Evolutionary conservation across 306 rosid genomes (phyloP).

Genomic region (Oemleria cerasiformis): DNA sequence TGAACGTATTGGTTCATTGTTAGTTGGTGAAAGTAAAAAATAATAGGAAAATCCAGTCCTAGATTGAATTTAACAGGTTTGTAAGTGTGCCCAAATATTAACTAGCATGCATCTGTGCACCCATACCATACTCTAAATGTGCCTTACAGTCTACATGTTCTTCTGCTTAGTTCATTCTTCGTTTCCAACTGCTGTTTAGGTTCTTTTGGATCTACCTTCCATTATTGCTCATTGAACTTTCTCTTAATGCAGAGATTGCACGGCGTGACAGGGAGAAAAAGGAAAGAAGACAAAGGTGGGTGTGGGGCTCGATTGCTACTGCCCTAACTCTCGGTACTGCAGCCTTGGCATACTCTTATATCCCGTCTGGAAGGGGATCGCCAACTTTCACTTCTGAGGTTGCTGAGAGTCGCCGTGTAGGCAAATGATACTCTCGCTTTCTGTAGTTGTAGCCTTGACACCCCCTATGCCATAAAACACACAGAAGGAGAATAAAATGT

Average conservation of each 20-base stretch:
- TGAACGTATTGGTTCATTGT: not conserved
- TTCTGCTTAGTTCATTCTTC: too few species aligned
- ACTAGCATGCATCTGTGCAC: not conserved
- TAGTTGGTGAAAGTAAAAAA: not conserved
- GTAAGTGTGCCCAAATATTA: not conserved
- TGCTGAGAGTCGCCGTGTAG: conserved; percentile 40
- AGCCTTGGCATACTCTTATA: conserved; percentile 73
- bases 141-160: too few species aligned
- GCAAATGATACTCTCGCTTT: conserved; percentile 26
- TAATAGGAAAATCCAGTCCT: not conserved
- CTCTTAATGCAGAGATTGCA: conserved; percentile 52
- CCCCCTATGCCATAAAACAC: conserved; percentile 18
- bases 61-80: not conserved
- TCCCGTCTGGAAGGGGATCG: conserved; percentile 49
- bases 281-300: conserved; percentile 73
- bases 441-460: conserved; percentile 24
- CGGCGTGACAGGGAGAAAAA: conserved; percentile 72
- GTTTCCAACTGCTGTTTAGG: too few species aligned
- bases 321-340: conserved; percentile 60
- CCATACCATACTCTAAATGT: too few species aligned
- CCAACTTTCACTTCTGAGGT: conserved; percentile 25
- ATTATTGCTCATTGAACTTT: conserved; percentile 6
- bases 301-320: conserved; percentile 80
- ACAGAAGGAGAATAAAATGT: conserved; percentile 46
- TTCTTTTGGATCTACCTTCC: conserved; percentile 2